Evolutionary conservation across 108 stramenopile species (phyloP), one percentile per base, ranked within the genome.

Genomic region (Schizochytrium sp.): DNA sequence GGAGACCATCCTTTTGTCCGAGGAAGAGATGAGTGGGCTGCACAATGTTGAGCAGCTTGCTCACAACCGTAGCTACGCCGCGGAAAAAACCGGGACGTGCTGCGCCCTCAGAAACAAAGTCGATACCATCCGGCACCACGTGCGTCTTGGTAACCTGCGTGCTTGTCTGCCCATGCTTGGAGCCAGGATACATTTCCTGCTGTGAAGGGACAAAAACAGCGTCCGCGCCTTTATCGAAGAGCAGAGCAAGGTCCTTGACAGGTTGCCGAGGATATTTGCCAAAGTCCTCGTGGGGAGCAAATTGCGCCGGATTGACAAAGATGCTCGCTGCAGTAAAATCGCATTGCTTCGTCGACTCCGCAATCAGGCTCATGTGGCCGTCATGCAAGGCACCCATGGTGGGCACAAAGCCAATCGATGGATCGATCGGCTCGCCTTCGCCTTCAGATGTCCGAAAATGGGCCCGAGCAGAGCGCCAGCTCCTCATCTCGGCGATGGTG

Each of bases 301-400:
- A 99, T 90, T 99, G 98, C 19, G 97, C 95, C 3, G 98, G 97
- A 91, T 99, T 99, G 28, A 99, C 99, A 91, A 98, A 99, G 45
- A 99, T 96, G 21, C 96, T 96, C 8, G 96, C 96, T 23, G 98
- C 90, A 3, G 96, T 95, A 12, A 96, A 57, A 21, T 29, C 23
- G 88, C 29, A 57, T 41, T 41, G 41, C 12, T 25, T 43, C 47
- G 19, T 72, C 71, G 47, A 57, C 72, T 57, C 18, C 71, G 51
- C 87, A 12, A 96, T 92, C 18, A 98, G 90, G 21, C 95, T 94
- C 14, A 97, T 87, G 88, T 97, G 96, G 5, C 97, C 99, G 88
- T 95, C 97, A 90, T 99, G 99, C n/a, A 99, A 91, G 4, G 98
- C 98, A 63, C 99, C 99, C 99, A 99, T 99, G 5, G 99, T 99